phyloP scores from a whole-genome alignment of 805 yeast genomes.

The Wickerhamiella kurtzmanii region DNA sequence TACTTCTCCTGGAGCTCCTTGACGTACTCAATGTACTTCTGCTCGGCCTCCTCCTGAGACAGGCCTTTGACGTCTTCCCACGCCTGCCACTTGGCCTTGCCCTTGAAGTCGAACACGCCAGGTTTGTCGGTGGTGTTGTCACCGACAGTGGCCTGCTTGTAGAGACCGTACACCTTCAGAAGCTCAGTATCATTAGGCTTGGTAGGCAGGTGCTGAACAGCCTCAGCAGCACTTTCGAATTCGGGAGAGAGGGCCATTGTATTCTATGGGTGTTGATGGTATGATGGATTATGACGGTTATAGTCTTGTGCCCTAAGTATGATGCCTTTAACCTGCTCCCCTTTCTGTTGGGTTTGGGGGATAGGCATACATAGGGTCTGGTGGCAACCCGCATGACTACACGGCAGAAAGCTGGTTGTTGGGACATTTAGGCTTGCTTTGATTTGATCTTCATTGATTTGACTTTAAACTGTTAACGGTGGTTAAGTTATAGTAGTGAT shows the following conservation, averaged over 20 bases:
- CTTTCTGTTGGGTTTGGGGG: neutral
- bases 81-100: conserved; percentile 95
- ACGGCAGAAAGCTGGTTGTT: no score
- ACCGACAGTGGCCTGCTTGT: conserved; percentile 95
- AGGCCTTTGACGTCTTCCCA: conserved; percentile 81
- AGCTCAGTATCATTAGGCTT: conserved; percentile 82
- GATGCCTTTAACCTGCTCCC: no score
- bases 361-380: neutral
- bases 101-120: conserved; percentile 83
- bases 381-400: neutral
- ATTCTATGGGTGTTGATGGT: neutral
- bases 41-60: conserved; percentile 81
- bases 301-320: no score
- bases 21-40: conserved; percentile 35
- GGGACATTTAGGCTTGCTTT: no score
- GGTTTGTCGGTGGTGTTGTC: conserved; percentile 84
- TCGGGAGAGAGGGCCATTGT: conserved; percentile 27
- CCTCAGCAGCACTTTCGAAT: conserved; percentile 43
- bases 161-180: conserved; percentile 75
- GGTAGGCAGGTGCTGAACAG: conserved; percentile 58
- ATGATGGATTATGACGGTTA: neutral
- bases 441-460: no score
- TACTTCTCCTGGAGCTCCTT: conserved; percentile 20
- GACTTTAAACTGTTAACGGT: no score
- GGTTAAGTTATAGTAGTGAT: no score